phyloP scores from a whole-genome alignment of 2,329 filamentous ascomycete species.

The Ustulina deusta region DNA sequence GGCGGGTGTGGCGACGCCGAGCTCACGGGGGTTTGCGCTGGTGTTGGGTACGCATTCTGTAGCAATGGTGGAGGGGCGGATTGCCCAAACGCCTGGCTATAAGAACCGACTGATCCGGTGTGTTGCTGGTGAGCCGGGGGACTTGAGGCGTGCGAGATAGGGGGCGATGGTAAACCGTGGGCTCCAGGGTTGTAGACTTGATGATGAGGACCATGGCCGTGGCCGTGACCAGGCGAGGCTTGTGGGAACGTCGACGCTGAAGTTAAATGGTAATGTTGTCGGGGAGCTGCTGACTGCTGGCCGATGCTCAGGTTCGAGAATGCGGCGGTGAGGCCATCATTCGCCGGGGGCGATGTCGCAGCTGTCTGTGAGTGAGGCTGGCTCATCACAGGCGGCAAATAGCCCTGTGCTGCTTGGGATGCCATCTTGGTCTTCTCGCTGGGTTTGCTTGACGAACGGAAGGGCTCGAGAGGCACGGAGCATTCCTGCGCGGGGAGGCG shows the following conservation, averaged over 20 bases:
- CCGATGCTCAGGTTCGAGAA: constrained; percentile 35
- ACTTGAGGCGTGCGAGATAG: constrained; percentile 17
- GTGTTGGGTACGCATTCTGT: constrained; percentile 31
- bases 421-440: constrained; percentile 28
- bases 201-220: constrained; percentile 6
- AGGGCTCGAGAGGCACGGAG: not conserved
- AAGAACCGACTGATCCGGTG: constrained; percentile 14
- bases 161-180: constrained; percentile 30
- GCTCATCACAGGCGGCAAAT: constrained; percentile 15
- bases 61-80: not conserved
- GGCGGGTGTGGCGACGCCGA: constrained; percentile 22
- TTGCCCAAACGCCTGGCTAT: constrained; percentile 14
- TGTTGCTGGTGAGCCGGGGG: constrained; percentile 19
- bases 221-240: not conserved
- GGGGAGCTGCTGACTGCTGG: constrained; percentile 19
- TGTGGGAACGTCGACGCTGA: constrained; percentile 16
- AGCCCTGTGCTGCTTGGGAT: constrained; percentile 25
- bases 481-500: not conserved
- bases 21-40: constrained; percentile 32
- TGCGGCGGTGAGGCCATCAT: constrained; percentile 31
- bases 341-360: constrained; percentile 5
- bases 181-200: constrained; percentile 20
- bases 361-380: constrained; percentile 26
- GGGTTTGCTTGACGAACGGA: not conserved
- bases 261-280: constrained; percentile 15